A percentile compares a stretch with the other conserved stretches of the same genome.
Evolutionary conservation across 1,284 basidiomycete species (phyloP).

Genomic region (Neolentinus lepideus): DNA sequence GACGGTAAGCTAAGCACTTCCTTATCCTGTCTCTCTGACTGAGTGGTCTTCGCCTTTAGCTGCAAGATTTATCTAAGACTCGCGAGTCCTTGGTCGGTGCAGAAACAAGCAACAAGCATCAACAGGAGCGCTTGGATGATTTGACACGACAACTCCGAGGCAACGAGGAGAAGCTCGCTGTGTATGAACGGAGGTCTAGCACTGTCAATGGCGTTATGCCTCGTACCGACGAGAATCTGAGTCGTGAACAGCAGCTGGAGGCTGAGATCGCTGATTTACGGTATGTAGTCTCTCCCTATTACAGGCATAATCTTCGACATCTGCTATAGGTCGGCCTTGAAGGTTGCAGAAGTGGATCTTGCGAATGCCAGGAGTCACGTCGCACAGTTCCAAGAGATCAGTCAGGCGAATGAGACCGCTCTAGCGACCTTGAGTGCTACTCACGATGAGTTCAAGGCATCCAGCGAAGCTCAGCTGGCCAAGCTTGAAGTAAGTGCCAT

Average conservation of each 20-base stretch:
- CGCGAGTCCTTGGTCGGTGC: constrained; percentile 71
- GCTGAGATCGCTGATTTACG: constrained; percentile 80
- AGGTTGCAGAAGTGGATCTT: constrained; percentile 71
- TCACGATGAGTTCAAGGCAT: constrained; percentile 72
- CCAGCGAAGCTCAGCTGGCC: constrained; percentile 58
- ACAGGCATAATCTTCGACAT: constrained; percentile 4
- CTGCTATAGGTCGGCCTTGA: constrained; percentile 53
- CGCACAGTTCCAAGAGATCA: constrained; percentile 81
- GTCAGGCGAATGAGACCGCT: constrained; percentile 74
- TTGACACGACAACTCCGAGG: constrained; percentile 67
- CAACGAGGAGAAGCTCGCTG: constrained; percentile 76
- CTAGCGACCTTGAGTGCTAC: constrained; percentile 63
- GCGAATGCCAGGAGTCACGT: constrained; percentile 64
- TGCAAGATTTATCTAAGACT: constrained; percentile 58
- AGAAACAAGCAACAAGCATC: constrained; percentile 75
- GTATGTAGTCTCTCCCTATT: constrained; percentile 25
- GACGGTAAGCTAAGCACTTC: constrained; percentile 39
- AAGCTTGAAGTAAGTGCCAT: constrained; percentile 50
- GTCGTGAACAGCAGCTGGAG: constrained; percentile 75
- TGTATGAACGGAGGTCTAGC: constrained; percentile 71
- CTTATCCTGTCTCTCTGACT: not conserved
- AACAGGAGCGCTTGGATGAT: constrained; percentile 72
- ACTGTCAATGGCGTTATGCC: constrained; percentile 22
- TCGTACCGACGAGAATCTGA: constrained; percentile 38
- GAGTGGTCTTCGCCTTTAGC: constrained; percentile 27